phyloP scores from a whole-genome alignment of 306 rosid genomes.

The Crataegus laevigata region DNA sequence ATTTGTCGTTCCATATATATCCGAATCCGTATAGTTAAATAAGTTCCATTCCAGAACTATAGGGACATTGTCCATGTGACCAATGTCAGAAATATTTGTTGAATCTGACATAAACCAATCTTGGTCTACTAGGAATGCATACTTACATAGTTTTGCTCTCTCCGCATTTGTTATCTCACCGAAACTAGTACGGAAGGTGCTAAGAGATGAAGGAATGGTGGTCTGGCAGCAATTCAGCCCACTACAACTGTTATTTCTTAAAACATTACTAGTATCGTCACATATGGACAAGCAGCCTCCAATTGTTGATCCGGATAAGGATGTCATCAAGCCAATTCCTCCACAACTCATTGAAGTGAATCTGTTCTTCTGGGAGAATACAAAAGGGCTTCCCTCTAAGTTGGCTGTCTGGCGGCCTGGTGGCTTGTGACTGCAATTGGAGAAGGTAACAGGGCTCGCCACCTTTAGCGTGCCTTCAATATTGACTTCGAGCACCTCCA shows the following conservation, averaged over 20 bases:
- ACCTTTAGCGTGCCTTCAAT: not conserved
- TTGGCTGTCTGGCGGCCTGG: not conserved
- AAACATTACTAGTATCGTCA: not conserved
- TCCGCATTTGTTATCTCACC: not conserved
- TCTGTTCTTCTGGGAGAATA: not conserved
- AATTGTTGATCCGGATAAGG: not conserved
- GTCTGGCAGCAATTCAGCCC: slow-evolving; percentile 18
- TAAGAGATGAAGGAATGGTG: not conserved
- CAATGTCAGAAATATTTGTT: not conserved
- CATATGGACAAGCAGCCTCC: slow-evolving; percentile 4
- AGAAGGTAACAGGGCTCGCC: not conserved
- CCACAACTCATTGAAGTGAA: slow-evolving; percentile 1
- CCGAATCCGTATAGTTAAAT: too few relatives aligned
- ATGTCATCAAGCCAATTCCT: not conserved
- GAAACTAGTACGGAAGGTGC: not conserved
- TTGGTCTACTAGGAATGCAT: not conserved
- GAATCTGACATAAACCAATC: not conserved
- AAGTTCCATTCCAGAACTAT: not conserved
- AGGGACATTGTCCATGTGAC: not conserved
- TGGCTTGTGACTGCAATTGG: not conserved
- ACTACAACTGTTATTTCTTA: not conserved
- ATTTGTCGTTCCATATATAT: too few relatives aligned
- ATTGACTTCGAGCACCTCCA: not conserved
- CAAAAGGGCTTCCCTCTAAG: not conserved
- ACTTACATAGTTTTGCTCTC: not conserved